Conservation (phyloP, 1,284 basidiomycete species). For the Mycosarcoma mackinlayi region DNA sequence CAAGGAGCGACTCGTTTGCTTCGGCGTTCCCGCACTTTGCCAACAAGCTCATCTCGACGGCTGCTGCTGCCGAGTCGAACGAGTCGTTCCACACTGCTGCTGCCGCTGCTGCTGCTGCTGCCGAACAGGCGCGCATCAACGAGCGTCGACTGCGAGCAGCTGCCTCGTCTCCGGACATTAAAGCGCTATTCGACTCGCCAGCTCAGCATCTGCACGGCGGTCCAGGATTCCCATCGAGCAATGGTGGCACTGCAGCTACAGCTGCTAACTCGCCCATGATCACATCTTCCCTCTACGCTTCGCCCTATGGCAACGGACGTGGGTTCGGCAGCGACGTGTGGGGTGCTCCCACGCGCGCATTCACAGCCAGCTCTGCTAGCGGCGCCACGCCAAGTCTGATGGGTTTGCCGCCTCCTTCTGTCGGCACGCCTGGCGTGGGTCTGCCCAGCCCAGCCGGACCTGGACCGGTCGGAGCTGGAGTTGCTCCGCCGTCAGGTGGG, state of each 20-base stretch:
- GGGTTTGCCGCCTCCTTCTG: slow-evolving; percentile 32
- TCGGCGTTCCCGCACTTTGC: slow-evolving; percentile 97
- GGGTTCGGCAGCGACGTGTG: slow-evolving; percentile 62
- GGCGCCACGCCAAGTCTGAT: slow-evolving; percentile 40
- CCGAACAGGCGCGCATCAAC: slow-evolving; percentile 71
- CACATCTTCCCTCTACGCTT: slow-evolving; percentile 60
- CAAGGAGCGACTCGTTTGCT: slow-evolving; percentile 85
- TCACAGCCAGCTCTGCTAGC: slow-evolving; percentile 39
- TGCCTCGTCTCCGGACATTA: slow-evolving; percentile 91
- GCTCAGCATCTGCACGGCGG: slow-evolving; percentile 69
- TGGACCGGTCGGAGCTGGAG: slow-evolving; percentile 20
- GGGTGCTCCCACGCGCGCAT: slow-evolving; percentile 58
- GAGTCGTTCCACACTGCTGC: slow-evolving; percentile 58
- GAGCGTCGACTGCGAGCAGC: slow-evolving; percentile 83
- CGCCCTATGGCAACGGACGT: slow-evolving; percentile 56
- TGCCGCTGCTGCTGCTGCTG: slow-evolving; percentile 16
- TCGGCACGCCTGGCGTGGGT: slow-evolving; percentile 22
- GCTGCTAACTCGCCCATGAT: slow-evolving; percentile 54
- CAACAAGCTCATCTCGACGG: slow-evolving; percentile 78
- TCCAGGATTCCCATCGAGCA: slow-evolving; percentile 58
- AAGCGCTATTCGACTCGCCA: slow-evolving; percentile 82
- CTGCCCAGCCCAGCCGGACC: slow-evolving; percentile 29
- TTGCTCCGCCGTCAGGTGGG: slow-evolving; percentile 18
- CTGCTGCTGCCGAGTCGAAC: slow-evolving; percentile 50
- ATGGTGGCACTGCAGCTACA: slow-evolving; percentile 26